Base-by-base conservation (phyloP, 2,329 filamentous ascomycete genomes). In the Colletotrichum gloeosporioides region DNA sequence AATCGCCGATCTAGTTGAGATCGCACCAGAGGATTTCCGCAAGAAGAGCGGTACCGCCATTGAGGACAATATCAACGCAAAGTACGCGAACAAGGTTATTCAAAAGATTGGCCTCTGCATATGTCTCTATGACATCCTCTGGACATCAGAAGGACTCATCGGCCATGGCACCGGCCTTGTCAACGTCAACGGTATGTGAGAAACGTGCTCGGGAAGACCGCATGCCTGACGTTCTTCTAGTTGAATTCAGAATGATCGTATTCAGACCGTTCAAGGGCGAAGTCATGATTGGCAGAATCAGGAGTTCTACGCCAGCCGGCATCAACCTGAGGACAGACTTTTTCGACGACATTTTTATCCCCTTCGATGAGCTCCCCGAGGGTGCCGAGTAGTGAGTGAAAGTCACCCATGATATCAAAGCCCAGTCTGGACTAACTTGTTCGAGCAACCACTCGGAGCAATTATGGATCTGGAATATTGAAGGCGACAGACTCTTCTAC, bases 231-330 rank as follows among this genome's bases (percentile, higher is more conserved):
- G 4, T 3, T 13, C 18, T n/a, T 25, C 16, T 78, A 97, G 96
- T 98, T 66, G 96, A 98, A 83, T 99, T 99, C 82, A 94, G 96
- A 27, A 89, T 99, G 82, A 90, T 98, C 22, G 96, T 99, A 34
- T 99, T 99, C 84, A 93, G 97, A 29, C 97, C 97, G 0, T 99
- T 98, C 88, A 98, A 98, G 83, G 95, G 95, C 64, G 97, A 99
- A 84, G 95, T 98, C 76, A 90, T 99, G 81, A 89, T 95, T 61
- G 97, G 95, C 18, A 93, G 93, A 78, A 98, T 99, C 84, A 93
- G 93, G 78, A 93, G 92, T 78, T 93, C 93, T 44, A 93, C 91
- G 1, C 89, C 92, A 9, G 88, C 93, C 3, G 96, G 95, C 49
- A 95, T 98, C 81, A 92, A 93, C 81, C 89, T 99, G 76, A 92